Evolutionary conservation across 225 moss, liverwort and hornwort genomes (phyloP), one percentile per base, ranked within the genome.

Genomic region (Physcomitrium patens): DNA sequence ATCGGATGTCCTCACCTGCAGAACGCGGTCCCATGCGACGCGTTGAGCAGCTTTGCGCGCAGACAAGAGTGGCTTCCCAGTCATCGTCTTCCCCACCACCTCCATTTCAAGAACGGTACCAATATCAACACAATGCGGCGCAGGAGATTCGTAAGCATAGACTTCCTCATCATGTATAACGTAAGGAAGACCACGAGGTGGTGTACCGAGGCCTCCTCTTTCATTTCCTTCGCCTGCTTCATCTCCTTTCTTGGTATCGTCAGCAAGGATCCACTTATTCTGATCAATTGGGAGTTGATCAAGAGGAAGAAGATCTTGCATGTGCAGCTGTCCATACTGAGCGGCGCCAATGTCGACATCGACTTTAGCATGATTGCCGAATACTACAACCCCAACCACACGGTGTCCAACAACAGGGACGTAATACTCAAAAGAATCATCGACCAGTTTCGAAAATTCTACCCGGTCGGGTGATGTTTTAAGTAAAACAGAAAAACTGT

Each of bases 351-450:
- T 86, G 31, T 93, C 87, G 24, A 91, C 63, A 26, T 89, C 90
- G 15, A 93, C 83, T 62, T 78, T 88, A 45, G 77, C 23, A 14
- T 81, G 73, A 61, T 87, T 89, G 22, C 93, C 88, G 37, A 91
- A 93, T 16, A 90, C 78, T 60, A 95, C 85, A 28, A 95, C 82
- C 68, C 90, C 93, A 42, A 89, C 42, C 1, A 95, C 95, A 67
- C 82, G 82, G 47, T 95, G 86, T 20, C 93, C 91, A 16, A 53
- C 58, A 70, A 73, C 73, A 17, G 93, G 90, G 16, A 80, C 60
- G 17, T 93, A 93, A 42, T 73, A 89, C 4, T 91, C 83, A 23
- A 80, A 17, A 19, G 82, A 86, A 31, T 19, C 58, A 23, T 50
- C 31, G 31, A 37, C 31, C 31, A 37, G 31, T 37, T 37, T 37